phyloP scores from a whole-genome alignment of 2,329 filamentous ascomycete genomes.

The Xylaria hypoxylon region DNA sequence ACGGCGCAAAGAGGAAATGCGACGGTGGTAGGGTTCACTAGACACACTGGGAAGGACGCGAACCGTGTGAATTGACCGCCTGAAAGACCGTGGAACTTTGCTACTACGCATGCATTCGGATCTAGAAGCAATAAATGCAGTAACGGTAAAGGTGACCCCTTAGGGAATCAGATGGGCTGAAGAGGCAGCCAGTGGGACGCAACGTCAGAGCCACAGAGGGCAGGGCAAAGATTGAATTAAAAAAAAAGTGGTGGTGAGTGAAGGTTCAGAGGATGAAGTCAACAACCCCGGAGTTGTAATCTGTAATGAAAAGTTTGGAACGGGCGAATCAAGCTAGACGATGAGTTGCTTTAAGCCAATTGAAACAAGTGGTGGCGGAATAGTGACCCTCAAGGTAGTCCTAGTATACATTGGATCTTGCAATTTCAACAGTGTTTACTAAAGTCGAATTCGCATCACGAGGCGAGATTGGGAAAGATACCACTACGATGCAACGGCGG shows the following conservation, averaged over 20 bases:
- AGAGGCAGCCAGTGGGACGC: conserved; percentile 26
- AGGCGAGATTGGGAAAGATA: conserved; percentile 19
- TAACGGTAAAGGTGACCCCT: conserved; percentile 13
- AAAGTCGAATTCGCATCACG: conserved; percentile 35
- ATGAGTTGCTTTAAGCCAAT: conserved; percentile 33
- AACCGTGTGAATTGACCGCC: conserved; percentile 32
- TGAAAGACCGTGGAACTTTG: conserved; percentile 29
- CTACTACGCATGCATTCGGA: conserved; percentile 35
- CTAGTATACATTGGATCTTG: conserved; percentile 30
- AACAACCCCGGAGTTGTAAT: conserved; percentile 25
- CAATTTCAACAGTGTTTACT: conserved; percentile 27
- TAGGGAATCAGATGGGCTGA: conserved; percentile 22
- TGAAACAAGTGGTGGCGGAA: conserved; percentile 37
- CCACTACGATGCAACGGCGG: conserved; percentile 37
- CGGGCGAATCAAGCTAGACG: conserved; percentile 34
- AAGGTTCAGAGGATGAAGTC: conserved; percentile 19
- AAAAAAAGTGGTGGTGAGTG: conserved; percentile 3
- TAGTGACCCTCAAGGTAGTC: conserved; percentile 28
- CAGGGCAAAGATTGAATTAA: conserved; percentile 21
- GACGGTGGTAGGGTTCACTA: conserved; percentile 31
- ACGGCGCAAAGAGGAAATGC: conserved; percentile 33
- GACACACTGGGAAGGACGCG: conserved; percentile 29
- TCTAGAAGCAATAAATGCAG: conserved; percentile 28
- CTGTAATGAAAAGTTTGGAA: conserved; percentile 21
- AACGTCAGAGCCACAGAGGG: conserved; percentile 29